Conservation (phyloP, 371 early-diverging fungal species). For the Quaeritorhiza haematococci region DNA sequence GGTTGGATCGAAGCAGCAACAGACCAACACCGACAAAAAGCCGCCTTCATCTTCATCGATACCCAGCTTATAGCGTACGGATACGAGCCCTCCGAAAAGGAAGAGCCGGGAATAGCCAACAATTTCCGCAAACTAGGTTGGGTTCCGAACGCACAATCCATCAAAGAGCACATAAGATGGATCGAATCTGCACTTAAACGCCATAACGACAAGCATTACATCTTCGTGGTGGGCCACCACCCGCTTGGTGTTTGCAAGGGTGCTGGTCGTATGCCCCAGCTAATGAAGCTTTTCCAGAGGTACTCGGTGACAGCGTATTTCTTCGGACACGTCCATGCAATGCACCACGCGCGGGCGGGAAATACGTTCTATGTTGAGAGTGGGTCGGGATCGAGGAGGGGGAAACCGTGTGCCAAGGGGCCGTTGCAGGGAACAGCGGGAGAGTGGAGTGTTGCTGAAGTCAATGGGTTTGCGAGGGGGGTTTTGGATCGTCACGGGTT, state of each 20-base stretch:
- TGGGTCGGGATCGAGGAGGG: conserved; percentile 16
- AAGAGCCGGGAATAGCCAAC: neutral
- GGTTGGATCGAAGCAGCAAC: too few relatives aligned
- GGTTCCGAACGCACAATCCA: conserved; percentile 4
- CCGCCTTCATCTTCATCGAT: conserved; percentile 21
- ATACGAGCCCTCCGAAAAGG: neutral
- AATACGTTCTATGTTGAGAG: conserved; percentile 10
- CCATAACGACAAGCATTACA: conserved; percentile 9
- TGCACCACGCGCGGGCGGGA: too few relatives aligned
- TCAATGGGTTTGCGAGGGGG: too few relatives aligned
- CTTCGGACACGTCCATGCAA: conserved; percentile 20
- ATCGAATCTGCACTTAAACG: conserved; percentile 5
- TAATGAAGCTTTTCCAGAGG: conserved; percentile 3
- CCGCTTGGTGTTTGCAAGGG: too few relatives aligned
- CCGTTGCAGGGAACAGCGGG: too few relatives aligned
- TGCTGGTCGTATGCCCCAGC: neutral
- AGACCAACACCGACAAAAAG: too few relatives aligned
- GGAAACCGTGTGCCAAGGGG: too few relatives aligned
- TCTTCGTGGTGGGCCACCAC: conserved; percentile 24
- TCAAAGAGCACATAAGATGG: conserved; percentile 17
- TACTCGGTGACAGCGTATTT: conserved; percentile 13
- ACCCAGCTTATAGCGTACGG: conserved; percentile 17
- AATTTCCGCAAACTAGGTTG: conserved; percentile 17
- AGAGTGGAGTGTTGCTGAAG: too few relatives aligned
- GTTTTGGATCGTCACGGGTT: too few relatives aligned